Evolutionary conservation across 2,329 filamentous ascomycete genomes (phyloP).

Genomic region (Penicillium sp.): DNA sequence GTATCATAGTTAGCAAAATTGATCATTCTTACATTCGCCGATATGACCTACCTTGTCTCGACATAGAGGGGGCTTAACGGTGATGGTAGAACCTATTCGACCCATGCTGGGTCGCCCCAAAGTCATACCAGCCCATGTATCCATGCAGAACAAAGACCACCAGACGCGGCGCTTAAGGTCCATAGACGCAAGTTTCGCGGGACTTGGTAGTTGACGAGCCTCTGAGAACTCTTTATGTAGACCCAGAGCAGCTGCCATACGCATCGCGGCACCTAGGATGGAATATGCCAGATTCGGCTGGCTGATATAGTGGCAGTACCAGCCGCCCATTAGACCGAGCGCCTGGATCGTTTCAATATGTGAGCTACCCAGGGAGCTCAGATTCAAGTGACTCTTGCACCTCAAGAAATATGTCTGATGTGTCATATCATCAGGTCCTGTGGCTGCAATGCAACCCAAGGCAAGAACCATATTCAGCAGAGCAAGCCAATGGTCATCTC

Average conservation of each 20-base stretch:
- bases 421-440: slow-evolving; percentile 59
- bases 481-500: slow-evolving; percentile 66
- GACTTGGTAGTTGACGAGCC: slow-evolving; percentile 42
- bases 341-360: slow-evolving; percentile 72
- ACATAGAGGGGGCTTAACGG: slow-evolving; percentile 60
- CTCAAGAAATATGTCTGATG: slow-evolving; percentile 68
- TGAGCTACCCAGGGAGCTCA: slow-evolving; percentile 66
- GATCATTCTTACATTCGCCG: slow-evolving; percentile 31
- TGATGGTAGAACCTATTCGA: slow-evolving; percentile 64
- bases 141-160: slow-evolving; percentile 71
- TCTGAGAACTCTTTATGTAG: slow-evolving; percentile 62
- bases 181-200: slow-evolving; percentile 49
- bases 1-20: slow-evolving; percentile 14
- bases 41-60: slow-evolving; percentile 30
- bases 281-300: slow-evolving; percentile 73
- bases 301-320: slow-evolving; percentile 75
- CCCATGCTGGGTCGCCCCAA: slow-evolving; percentile 67
- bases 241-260: slow-evolving; percentile 71
- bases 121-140: slow-evolving; percentile 70
- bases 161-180: slow-evolving; percentile 66
- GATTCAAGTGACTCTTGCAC: slow-evolving; percentile 62
- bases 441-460: slow-evolving; percentile 67
- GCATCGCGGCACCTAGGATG: slow-evolving; percentile 65
- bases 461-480: slow-evolving; percentile 73
- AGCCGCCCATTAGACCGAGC: slow-evolving; percentile 66